Evolutionary conservation across 805 yeast species (phyloP).

Genomic region (Saccharomyces paradoxus): DNA sequence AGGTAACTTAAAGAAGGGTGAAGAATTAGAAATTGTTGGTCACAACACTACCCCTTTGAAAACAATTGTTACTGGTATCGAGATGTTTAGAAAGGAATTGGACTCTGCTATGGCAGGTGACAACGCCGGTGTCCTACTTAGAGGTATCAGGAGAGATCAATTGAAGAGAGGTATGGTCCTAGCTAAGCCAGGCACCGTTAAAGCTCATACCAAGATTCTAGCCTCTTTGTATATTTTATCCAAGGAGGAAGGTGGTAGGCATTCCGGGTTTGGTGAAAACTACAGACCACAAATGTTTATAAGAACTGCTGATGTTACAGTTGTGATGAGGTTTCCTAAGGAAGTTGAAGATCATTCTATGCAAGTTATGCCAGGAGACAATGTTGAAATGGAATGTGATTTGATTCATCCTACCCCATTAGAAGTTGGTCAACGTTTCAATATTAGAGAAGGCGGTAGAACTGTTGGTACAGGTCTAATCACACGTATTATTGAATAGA

Average conservation of each 20-base stretch:
- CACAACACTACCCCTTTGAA: slow-evolving; percentile 76
- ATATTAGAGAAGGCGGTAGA: slow-evolving; percentile 98
- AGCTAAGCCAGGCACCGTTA: slow-evolving; percentile 84
- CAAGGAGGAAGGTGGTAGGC: slow-evolving; percentile 99
- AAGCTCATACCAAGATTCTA: slow-evolving; percentile 88
- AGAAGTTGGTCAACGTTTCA: slow-evolving; percentile 96
- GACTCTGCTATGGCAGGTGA: slow-evolving; percentile 98
- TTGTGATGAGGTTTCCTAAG: slow-evolving; percentile 81
- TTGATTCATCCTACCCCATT: slow-evolving; percentile 85
- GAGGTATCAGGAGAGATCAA: slow-evolving; percentile 98
- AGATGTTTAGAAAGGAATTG: slow-evolving; percentile 98
- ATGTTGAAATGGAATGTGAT: slow-evolving; percentile 89
- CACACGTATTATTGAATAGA: slow-evolving; percentile 71
- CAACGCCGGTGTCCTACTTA: slow-evolving; percentile 92
- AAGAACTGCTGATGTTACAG: slow-evolving; percentile 94
- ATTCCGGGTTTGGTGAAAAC: slow-evolving; percentile 92
- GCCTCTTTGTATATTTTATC: slow-evolving; percentile 88
- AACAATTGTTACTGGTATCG: slow-evolving; percentile 96
- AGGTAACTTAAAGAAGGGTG: slow-evolving; percentile 96
- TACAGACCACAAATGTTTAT: slow-evolving; percentile 97
- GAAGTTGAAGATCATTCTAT: slow-evolving; percentile 73
- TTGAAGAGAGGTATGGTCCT: slow-evolving; percentile 95
- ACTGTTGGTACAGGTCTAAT: slow-evolving; percentile 98
- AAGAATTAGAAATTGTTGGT: slow-evolving; percentile 96
- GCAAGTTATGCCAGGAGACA: slow-evolving; percentile 97